A percentile compares a stretch with the other conserved stretches of the same genome.
phyloP scores from a whole-genome alignment of 768 basidiomycete species.

The Wakefieldia striispora region DNA sequence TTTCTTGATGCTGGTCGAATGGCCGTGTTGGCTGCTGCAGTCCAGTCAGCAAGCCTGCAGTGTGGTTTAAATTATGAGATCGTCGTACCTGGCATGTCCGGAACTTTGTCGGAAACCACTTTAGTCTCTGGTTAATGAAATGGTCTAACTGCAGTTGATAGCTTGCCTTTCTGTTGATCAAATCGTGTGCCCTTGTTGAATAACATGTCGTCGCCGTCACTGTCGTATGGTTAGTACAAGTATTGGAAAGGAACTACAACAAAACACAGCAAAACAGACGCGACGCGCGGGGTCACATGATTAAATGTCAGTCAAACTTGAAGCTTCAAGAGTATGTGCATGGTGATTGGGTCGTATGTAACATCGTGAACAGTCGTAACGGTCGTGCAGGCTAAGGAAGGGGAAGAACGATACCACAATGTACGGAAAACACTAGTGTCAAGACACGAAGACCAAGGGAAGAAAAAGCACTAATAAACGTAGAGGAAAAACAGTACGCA shows the following conservation, averaged over 20 bases:
- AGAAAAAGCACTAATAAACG: conserved; percentile 8
- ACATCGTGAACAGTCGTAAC: conserved; percentile 29
- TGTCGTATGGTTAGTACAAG: neutral
- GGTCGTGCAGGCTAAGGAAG: conserved; percentile 21
- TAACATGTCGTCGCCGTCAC: conserved; percentile 24
- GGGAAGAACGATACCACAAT: neutral
- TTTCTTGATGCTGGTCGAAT: conserved; percentile 26
- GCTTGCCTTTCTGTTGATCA: conserved; percentile 9
- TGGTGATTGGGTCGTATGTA: conserved; percentile 24
- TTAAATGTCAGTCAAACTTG: conserved; percentile 18
- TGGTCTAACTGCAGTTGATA: neutral
- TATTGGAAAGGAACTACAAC: conserved; percentile 5
- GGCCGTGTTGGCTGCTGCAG: conserved; percentile 34
- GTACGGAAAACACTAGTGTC: conserved; percentile 4
- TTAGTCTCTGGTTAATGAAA: neutral
- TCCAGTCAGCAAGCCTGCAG: neutral
- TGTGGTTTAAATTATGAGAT: neutral
- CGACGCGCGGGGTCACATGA: conserved; percentile 23
- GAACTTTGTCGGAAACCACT: conserved; percentile 33
- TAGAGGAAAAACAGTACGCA: neutral
- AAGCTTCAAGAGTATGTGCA: conserved; percentile 15
- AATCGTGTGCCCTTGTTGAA: conserved; percentile 48
- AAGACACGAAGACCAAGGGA: conserved; percentile 10
- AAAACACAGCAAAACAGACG: conserved; percentile 22
- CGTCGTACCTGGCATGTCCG: conserved; percentile 40